Conservation (phyloP, 441 rosid genomes). For the Aquilaria agallochum region DNA sequence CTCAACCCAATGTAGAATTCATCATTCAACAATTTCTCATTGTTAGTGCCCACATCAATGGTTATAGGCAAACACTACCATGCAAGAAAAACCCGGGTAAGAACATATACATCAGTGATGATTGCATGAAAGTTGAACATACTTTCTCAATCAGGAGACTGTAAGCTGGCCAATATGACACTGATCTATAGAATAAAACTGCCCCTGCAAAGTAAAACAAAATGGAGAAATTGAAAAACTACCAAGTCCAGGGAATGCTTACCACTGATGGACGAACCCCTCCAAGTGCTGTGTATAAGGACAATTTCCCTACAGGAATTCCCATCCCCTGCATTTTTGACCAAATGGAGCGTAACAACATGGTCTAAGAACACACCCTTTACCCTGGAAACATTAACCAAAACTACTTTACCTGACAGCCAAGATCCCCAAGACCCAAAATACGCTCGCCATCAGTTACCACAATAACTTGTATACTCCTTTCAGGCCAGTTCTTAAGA, state of each 20-base stretch:
- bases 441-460: constrained; percentile 94
- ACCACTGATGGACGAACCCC: constrained; percentile 89
- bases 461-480: constrained; percentile 78
- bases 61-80: constrained; percentile 85
- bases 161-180: neutral
- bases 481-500: constrained; percentile 87
- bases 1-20: constrained; percentile 85
- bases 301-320: constrained; percentile 92
- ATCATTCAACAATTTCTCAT: constrained; percentile 67
- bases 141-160: constrained; percentile 1
- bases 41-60: constrained; percentile 93
- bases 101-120: neutral
- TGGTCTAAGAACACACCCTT: constrained; percentile 5
- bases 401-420: constrained; percentile 65
- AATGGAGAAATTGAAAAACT: neutral
- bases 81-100: neutral
- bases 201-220: neutral
- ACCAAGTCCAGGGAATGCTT: constrained; percentile 20
- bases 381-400: neutral
- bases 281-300: constrained; percentile 88
- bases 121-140: neutral
- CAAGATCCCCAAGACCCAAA: constrained; percentile 91
- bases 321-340: constrained; percentile 54
- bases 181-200: too few relatives aligned
- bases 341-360: neutral